A percentile compares a stretch with the other conserved stretches of the same genome.
Evolutionary conservation across 169 alveolate genomes (phyloP).

Genomic region (Theileria annulata): DNA sequence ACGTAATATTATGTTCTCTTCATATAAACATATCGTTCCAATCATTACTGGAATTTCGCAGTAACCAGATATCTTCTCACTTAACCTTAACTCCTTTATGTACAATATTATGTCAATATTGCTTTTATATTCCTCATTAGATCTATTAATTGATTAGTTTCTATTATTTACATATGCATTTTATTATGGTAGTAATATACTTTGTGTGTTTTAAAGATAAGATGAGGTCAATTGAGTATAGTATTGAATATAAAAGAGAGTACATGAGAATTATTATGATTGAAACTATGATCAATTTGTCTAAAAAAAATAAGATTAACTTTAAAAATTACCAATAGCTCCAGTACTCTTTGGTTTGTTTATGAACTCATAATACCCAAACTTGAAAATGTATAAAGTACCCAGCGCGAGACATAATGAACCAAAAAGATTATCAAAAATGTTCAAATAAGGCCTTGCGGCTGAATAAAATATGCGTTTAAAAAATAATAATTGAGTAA

Average conservation of each 20-base stretch:
- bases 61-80: conserved; percentile 30
- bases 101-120: conserved; percentile 40
- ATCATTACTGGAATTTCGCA: conserved; percentile 9
- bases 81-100: conserved; percentile 20
- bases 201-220: neutral
- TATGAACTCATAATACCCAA: neutral
- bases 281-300: neutral
- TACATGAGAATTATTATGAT: neutral
- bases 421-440: conserved; percentile 4
- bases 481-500: neutral
- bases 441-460: neutral
- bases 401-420: neutral
- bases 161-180: neutral
- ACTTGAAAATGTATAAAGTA: neutral
- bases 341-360: neutral
- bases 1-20: conserved; percentile 18
- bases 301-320: neutral
- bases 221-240: neutral
- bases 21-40: conserved; percentile 9
- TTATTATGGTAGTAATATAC: neutral
- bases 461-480: neutral
- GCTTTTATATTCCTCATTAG: neutral
- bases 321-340: neutral
- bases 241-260: neutral
- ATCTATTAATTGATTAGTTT: neutral